Conservation (phyloP, 768 basidiomycete genomes). For the Suillus hirtellus region DNA sequence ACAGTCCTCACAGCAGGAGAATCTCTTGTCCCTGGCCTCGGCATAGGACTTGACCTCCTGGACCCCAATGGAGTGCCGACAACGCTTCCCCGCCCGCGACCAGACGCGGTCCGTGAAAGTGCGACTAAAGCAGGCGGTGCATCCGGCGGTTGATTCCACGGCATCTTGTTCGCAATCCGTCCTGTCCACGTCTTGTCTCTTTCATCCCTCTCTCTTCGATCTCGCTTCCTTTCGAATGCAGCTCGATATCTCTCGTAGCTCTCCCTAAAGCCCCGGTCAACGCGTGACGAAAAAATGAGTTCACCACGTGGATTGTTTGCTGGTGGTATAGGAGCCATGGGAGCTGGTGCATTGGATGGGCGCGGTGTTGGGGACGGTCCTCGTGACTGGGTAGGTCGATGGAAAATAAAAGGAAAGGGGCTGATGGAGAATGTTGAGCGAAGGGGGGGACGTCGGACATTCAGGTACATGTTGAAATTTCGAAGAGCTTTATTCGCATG, state of each 20-base stretch:
- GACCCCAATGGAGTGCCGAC: slow-evolving; percentile 33
- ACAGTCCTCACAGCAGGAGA: slow-evolving; percentile 26
- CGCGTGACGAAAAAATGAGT: slow-evolving; percentile 90
- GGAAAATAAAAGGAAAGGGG: slow-evolving; percentile 40
- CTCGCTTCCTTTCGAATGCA: slow-evolving; percentile 79
- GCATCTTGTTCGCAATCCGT: slow-evolving; percentile 30
- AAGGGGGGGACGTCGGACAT: slow-evolving; percentile 81
- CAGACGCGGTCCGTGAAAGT: slow-evolving; percentile 28
- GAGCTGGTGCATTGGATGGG: slow-evolving; percentile 41
- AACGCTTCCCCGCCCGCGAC: slow-evolving; percentile 25
- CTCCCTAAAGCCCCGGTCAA: slow-evolving; percentile 81
- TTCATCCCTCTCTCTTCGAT: slow-evolving; percentile 55
- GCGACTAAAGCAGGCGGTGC: slow-evolving; percentile 12
- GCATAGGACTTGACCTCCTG: slow-evolving; percentile 35
- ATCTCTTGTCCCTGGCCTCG: slow-evolving; percentile 29
- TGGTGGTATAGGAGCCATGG: slow-evolving; percentile 75
- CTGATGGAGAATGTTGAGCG: slow-evolving; percentile 53
- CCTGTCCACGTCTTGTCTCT: slow-evolving; percentile 32
- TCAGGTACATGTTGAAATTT: slow-evolving; percentile 95
- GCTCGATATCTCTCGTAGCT: slow-evolving; percentile 90
- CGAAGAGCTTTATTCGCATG: slow-evolving; percentile 92
- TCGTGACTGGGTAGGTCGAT: slow-evolving; percentile 27
- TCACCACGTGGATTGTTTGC: slow-evolving; percentile 91
- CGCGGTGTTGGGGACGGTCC: slow-evolving; percentile 38
- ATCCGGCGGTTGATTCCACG: slow-evolving; percentile 23